A percentile compares a stretch with the other conserved stretches of the same genome.
phyloP scores from a whole-genome alignment of 352 stramenopile genomes.

The Globisporangium carolinianum region DNA sequence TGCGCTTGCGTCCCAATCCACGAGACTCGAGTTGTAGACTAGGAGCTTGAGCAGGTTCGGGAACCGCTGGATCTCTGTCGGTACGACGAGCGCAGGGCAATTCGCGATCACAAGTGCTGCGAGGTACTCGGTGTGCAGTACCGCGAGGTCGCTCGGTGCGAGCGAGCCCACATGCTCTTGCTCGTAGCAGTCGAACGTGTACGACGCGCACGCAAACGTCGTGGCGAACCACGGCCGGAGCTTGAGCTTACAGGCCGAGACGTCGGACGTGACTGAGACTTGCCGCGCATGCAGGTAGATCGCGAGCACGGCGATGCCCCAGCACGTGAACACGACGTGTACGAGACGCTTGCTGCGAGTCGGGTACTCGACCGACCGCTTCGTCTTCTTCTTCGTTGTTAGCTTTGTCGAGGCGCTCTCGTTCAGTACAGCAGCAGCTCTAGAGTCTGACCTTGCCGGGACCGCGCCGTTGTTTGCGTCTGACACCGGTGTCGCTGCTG shows the following conservation, averaged over 20 bases:
- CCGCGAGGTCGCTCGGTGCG: constrained; percentile 11
- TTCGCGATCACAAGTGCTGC: constrained; percentile 25
- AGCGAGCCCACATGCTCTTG: constrained; percentile 20
- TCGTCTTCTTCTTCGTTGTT: not conserved
- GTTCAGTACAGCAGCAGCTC: no score
- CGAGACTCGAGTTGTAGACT: constrained; percentile 31
- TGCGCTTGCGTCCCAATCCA: constrained; percentile 13
- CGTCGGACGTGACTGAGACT: constrained; percentile 12
- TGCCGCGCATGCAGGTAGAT: constrained; percentile 23
- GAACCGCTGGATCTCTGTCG: constrained; percentile 18
- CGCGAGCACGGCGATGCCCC: constrained; percentile 23
- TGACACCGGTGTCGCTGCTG: no score
- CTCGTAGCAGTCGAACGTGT: constrained; percentile 26
- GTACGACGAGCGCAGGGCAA: constrained; percentile 23
- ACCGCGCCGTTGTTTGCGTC: no score
- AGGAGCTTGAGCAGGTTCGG: constrained; percentile 24
- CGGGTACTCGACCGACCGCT: constrained; percentile 8
- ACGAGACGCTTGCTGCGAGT: constrained; percentile 14
- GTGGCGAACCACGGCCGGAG: constrained; percentile 26
- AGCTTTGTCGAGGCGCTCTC: not conserved
- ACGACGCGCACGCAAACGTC: constrained; percentile 24
- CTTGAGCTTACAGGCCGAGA: constrained; percentile 23
- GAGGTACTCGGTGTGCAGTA: constrained; percentile 17
- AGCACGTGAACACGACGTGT: constrained; percentile 26
- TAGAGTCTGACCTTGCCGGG: no score